These are phyloP conservation scores for Verbena officinalis DNA, from an alignment of 257 asterid genomes.

Conservation along the genomic window DNA sequence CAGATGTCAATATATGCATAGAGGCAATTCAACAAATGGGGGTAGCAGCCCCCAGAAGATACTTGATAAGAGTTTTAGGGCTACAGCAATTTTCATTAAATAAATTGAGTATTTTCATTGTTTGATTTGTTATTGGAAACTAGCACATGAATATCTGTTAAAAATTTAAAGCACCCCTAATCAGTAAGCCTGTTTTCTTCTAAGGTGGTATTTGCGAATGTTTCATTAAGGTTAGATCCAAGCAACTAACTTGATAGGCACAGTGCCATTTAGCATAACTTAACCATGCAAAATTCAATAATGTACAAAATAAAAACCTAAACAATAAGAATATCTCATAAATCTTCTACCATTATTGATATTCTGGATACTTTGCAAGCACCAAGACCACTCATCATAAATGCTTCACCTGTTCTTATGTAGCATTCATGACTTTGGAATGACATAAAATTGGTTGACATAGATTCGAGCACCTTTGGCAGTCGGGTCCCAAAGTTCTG, in stretches of 20 bases:
- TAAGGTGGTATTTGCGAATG: conserved; percentile 21
- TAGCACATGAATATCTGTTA: conserved; percentile 20
- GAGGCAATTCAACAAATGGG: conserved; percentile 12
- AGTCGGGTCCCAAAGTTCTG: conserved; percentile 56
- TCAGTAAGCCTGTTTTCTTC: conserved; percentile 11
- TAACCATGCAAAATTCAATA: conserved; percentile 12
- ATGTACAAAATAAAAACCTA: conserved; percentile 16
- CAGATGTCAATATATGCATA: conserved; percentile 18
- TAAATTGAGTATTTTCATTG: neutral
- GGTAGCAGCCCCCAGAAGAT: conserved; percentile 17
- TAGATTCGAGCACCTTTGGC: conserved; percentile 73
- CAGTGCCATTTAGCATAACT: neutral
- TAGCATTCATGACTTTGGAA: conserved; percentile 86
- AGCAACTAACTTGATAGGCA: conserved; percentile 10
- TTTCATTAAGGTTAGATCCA: conserved; percentile 10
- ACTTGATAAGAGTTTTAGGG: conserved; percentile 8
- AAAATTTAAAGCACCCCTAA: conserved; percentile 13
- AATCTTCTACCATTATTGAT: neutral
- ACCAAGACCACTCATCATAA: conserved; percentile 23
- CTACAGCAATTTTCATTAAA: conserved; percentile 17
- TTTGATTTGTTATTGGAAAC: conserved; percentile 4
- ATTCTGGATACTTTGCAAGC: conserved; percentile 23
- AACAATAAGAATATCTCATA: conserved; percentile 10
- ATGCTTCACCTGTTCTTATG: conserved; percentile 78
- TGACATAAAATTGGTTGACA: conserved; percentile 64